These are phyloP conservation scores for Botrytis squamosa DNA, from an alignment of 2,329 filamentous ascomycete species.

Conservation along the genomic window DNA sequence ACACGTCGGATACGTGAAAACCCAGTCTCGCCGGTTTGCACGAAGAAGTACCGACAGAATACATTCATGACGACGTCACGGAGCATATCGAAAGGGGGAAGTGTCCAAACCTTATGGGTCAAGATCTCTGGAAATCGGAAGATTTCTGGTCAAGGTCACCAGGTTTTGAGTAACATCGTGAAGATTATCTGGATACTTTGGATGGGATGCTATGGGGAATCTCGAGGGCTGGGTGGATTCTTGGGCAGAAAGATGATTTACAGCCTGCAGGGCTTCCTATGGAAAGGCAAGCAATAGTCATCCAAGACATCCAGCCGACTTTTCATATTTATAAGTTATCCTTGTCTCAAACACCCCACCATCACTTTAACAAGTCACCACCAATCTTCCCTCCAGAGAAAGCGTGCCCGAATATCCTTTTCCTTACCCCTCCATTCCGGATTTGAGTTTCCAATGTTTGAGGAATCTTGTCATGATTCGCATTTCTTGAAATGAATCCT, in stretches of 20 bases:
- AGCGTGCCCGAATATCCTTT: background rate
- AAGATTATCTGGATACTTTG: background rate
- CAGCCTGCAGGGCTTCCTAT: background rate
- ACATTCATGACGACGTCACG: slow-evolving; percentile 10
- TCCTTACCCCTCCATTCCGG: slow-evolving; percentile 9
- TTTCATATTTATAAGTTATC: background rate
- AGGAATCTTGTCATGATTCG: background rate
- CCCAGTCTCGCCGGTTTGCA: slow-evolving; percentile 3
- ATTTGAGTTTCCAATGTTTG: slow-evolving; percentile 1
- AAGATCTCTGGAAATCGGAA: background rate
- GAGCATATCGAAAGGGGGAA: background rate
- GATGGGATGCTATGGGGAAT: slow-evolving; percentile 7
- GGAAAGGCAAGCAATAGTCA: slow-evolving; percentile 1
- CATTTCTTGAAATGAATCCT: background rate
- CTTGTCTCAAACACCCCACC: slow-evolving; percentile 1
- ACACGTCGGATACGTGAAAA: background rate
- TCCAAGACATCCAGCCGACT: background rate
- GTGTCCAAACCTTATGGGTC: background rate
- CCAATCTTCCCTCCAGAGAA: background rate
- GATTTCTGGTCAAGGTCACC: slow-evolving; percentile 1
- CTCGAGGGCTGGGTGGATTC: background rate
- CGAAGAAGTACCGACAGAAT: slow-evolving; percentile 16
- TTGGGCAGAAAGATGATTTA: slow-evolving; percentile 7
- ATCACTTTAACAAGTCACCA: background rate
- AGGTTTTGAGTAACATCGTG: slow-evolving; percentile 3